Evolutionary conservation across 192 early-diverging fungal species (phyloP).

Genomic region (Rhizophagus sp.): DNA sequence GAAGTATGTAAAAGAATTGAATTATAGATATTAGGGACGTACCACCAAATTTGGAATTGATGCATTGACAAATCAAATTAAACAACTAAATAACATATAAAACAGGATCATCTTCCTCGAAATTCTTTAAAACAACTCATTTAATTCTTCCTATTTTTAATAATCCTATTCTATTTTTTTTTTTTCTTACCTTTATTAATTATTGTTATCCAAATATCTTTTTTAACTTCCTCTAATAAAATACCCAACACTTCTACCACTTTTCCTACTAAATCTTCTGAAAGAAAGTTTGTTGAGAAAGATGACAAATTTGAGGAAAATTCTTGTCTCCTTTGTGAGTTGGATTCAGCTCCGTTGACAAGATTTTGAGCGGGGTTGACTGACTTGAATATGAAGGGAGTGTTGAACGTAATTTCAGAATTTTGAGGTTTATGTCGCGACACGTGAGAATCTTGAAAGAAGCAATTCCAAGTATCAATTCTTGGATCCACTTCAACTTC

Average conservation of each 20-base stretch:
- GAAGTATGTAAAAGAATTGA: background rate
- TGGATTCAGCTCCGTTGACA: background rate
- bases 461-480: background rate
- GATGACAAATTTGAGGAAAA: background rate
- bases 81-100: too few species aligned
- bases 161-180: background rate
- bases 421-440: background rate
- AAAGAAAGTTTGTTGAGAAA: background rate
- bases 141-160: background rate
- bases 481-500: conserved; percentile 19
- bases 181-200: background rate
- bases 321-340: background rate
- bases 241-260: conserved; percentile 16
- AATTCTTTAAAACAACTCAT: background rate
- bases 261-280: conserved; percentile 27
- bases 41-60: background rate
- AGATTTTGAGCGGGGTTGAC: background rate
- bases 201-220: conserved; percentile 12
- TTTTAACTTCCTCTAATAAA: conserved; percentile 23
- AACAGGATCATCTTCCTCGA: background rate
- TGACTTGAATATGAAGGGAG: conserved; percentile 10
- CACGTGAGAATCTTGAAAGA: background rate
- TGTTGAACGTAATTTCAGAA: background rate
- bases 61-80: background rate
- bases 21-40: background rate